Percentiles rank a stretch among this genome's conserved stretches.
phyloP scores from a whole-genome alignment of 345 rosid genomes.

The Rubroshorea leprosula region DNA sequence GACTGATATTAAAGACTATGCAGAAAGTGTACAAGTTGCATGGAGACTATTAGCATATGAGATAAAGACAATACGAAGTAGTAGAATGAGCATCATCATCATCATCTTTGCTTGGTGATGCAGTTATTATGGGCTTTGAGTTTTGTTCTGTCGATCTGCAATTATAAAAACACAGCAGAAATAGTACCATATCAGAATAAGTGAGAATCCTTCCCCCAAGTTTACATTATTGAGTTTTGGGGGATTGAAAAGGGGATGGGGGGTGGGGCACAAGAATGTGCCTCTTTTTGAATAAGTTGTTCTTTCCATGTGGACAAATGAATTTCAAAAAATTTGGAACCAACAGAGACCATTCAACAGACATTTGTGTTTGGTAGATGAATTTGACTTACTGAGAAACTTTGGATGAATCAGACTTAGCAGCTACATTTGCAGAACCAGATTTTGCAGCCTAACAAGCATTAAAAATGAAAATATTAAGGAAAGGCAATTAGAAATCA shows the following conservation, averaged over 20 bases:
- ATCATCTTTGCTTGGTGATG: constrained; percentile 53
- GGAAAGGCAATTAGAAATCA: neutral
- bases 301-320: neutral
- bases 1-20: neutral
- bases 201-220: neutral
- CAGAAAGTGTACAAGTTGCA: neutral
- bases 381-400: constrained; percentile 43
- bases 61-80: constrained; percentile 56
- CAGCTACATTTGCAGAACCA: constrained; percentile 29
- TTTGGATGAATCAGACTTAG: constrained; percentile 24
- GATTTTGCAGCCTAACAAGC: constrained; percentile 42
- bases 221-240: too few species aligned
- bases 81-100: constrained; percentile 81
- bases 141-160: constrained; percentile 50
- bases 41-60: constrained; percentile 2
- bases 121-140: constrained; percentile 34
- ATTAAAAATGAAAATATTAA: constrained; percentile 6
- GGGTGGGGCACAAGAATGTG: too few species aligned
- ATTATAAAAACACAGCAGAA: neutral
- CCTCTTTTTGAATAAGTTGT: too few species aligned
- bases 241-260: too few species aligned
- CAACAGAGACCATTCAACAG: too few species aligned
- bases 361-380: neutral
- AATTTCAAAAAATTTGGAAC: too few species aligned
- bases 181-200: neutral